A percentile compares a stretch with the other conserved stretches of the same genome.
phyloP scores from a whole-genome alignment of 2,329 filamentous ascomycete genomes.

The Phoma sp. region DNA sequence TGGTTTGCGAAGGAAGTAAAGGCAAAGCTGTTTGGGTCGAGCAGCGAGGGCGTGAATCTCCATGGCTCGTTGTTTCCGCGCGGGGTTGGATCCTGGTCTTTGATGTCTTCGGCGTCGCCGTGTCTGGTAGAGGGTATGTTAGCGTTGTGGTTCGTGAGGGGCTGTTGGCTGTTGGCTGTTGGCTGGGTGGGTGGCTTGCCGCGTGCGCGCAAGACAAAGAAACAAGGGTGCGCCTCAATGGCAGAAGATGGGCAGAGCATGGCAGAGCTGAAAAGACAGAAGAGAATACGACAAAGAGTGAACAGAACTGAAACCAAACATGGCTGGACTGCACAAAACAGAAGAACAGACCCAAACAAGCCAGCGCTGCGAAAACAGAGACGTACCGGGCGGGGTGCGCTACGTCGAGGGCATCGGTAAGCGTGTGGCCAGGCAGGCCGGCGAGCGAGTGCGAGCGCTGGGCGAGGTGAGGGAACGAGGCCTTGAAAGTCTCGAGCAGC shows the following conservation, averaged over 20 bases:
- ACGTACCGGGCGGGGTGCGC: conserved; percentile 54
- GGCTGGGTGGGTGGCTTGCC: not conserved
- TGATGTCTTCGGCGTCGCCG: conserved; percentile 60
- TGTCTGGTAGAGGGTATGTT: conserved; percentile 44
- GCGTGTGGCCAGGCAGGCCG: conserved; percentile 52
- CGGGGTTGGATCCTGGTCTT: conserved; percentile 84
- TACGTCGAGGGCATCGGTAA: conserved; percentile 56
- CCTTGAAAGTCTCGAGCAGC: conserved; percentile 82
- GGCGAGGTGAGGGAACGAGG: conserved; percentile 76
- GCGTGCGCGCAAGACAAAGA: conserved; percentile 9
- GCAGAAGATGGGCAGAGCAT: too few species aligned
- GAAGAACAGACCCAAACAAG: not conserved
- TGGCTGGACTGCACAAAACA: too few species aligned
- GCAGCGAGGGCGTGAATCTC: conserved; percentile 85
- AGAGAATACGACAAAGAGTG: too few species aligned
- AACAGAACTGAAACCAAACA: too few species aligned
- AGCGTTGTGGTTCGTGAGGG: conserved; percentile 10
- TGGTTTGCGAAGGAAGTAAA: conserved; percentile 83
- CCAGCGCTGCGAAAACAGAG: conserved; percentile 2
- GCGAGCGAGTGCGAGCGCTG: conserved; percentile 53
- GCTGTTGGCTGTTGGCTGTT: not conserved
- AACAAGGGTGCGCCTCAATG: not conserved
- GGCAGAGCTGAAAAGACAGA: not conserved
- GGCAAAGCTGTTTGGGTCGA: conserved; percentile 83
- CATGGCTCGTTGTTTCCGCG: conserved; percentile 80